Evolutionary conservation across 192 early-diverging fungal species (phyloP), one percentile per base, ranked within the genome.

Genomic region (Allomyces arbusculus): DNA sequence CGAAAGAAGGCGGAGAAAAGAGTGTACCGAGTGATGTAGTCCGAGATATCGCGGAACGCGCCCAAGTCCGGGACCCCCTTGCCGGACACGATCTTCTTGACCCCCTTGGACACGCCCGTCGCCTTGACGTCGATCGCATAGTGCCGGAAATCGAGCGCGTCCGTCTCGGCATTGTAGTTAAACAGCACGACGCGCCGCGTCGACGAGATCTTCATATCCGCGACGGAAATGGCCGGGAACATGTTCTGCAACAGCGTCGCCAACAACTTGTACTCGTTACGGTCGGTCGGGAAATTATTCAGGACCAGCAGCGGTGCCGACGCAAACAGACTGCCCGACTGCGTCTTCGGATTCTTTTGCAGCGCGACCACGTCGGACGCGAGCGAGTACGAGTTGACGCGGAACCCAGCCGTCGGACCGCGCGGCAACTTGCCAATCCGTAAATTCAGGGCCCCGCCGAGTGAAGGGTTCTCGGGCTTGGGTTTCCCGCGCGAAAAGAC

Each of bases 191-290:
- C 88, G 62, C 95, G 87, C 12, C 89, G 80, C 19, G 92, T 92
- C 19, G 95, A 87, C 0, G 87, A 69, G 44, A 96, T 74, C 77
- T 86, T 87, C 90, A 99, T 94, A 80, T 91, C 89, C 68, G 89
- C 82, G 23, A 95, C 89, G 74, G 94, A 91, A 68, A 99, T 95
- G 1, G 95, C 75, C 1, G 95, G 94, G 70, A 95, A 94, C 86
- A 99, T 83, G 73, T 94, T 95, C 68, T 97, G 95, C 67, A 99
- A 87, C 82, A 94, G 87, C 12, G 90, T 88, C 2, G 86, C 86
- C 86, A 97, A 89, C 58, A 99, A 78, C 75, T 94, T 91, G 68
- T 94, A 80, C 44, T 92, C 80, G 20, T 87, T 87, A 24, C 76
- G 78, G 67, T 85, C 80, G 9, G 33, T 45, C 45, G 16, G 67